A percentile compares a stretch with the other conserved stretches of the same genome.
Evolutionary conservation across 768 basidiomycete species (phyloP).

Genomic region (Tulasnella sp.): DNA sequence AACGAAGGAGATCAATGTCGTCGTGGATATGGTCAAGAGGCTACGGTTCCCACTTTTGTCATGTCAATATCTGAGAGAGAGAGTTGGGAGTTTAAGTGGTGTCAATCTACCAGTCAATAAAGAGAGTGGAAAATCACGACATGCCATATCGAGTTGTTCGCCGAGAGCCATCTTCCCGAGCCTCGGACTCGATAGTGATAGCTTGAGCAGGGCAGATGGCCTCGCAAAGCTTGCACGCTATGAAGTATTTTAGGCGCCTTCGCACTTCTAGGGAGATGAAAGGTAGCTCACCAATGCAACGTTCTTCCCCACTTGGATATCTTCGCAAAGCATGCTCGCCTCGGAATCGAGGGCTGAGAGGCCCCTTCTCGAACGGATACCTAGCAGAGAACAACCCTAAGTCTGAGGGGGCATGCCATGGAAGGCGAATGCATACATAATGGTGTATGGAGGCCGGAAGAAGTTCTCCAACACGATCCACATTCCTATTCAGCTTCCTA

Average conservation of each 20-base stretch:
- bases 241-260: too few relatives aligned
- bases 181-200: conserved; percentile 98
- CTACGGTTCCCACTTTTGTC: conserved; percentile 48
- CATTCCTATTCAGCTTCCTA: conserved; percentile 56
- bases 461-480: conserved; percentile 91
- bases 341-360: conserved; percentile 92
- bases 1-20: background rate
- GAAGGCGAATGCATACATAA: conserved; percentile 37
- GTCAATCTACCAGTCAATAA: background rate
- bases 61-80: conserved; percentile 79
- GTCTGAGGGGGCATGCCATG: conserved; percentile 17
- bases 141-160: conserved; percentile 94
- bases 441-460: conserved; percentile 94
- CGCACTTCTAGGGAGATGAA: too few relatives aligned
- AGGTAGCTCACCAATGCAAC: conserved; percentile 84
- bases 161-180: conserved; percentile 87
- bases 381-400: conserved; percentile 30
- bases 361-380: conserved; percentile 98
- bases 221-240: conserved; percentile 98
- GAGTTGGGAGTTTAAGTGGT: conserved; percentile 15
- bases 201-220: conserved; percentile 99
- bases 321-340: conserved; percentile 95
- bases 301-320: conserved; percentile 96
- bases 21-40: background rate
- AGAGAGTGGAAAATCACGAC: conserved; percentile 21